Evolutionary conservation across 768 basidiomycete genomes (phyloP).

Genomic region (Pleurotus djamor): DNA sequence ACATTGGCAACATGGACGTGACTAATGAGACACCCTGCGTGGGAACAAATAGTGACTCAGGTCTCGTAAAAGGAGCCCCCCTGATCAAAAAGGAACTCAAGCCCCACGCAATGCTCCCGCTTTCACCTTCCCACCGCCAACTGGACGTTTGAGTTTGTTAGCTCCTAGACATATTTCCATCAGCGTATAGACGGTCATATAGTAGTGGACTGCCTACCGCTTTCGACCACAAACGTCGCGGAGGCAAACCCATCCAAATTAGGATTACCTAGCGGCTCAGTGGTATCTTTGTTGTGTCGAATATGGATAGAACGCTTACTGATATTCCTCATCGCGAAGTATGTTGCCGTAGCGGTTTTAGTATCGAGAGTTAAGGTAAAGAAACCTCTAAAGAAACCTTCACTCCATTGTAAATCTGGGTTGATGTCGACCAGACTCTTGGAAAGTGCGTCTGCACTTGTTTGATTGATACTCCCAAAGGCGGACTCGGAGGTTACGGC

Average conservation of each 20-base stretch:
- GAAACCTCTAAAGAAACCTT: constrained; percentile 58
- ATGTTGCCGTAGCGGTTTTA: constrained; percentile 45
- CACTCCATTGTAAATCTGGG: constrained; percentile 57
- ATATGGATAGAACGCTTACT: neutral
- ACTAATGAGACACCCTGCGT: neutral
- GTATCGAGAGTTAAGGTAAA: constrained; percentile 51
- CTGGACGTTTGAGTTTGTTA: constrained; percentile 46
- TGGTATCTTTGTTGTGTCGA: neutral
- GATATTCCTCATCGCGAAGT: constrained; percentile 40
- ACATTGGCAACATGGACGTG: neutral
- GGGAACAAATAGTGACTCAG: too few relatives aligned
- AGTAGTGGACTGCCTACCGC: constrained; percentile 4
- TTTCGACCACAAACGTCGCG: constrained; percentile 38
- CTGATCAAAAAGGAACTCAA: too few relatives aligned
- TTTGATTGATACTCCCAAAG: constrained; percentile 41
- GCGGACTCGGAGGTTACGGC: constrained; percentile 51
- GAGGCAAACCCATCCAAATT: constrained; percentile 44
- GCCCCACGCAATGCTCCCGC: constrained; percentile 36
- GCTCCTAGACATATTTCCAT: constrained; percentile 19
- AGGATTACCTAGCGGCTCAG: constrained; percentile 24
- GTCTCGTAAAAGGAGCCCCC: too few relatives aligned
- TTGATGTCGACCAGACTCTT: constrained; percentile 34
- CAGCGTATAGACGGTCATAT: neutral
- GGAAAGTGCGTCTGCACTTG: constrained; percentile 35
- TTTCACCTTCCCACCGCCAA: constrained; percentile 41